phyloP scores from a whole-genome alignment of 225 moss, liverwort and hornwort genomes.

The Pseudoscleropodium purum region DNA sequence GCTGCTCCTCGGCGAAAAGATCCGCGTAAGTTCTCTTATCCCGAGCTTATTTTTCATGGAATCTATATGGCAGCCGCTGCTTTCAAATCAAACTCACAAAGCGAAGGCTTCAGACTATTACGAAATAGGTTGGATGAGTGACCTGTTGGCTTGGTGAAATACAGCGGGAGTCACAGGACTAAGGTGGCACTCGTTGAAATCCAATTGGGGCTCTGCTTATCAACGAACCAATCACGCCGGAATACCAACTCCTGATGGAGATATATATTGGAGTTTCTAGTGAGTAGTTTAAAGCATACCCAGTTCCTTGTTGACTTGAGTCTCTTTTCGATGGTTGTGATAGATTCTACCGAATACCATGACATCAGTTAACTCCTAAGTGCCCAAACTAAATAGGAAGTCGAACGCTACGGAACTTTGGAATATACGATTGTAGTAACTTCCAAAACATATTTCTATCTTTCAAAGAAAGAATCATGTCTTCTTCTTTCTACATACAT shows the following conservation, averaged over 20 bases:
- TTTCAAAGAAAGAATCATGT: no score
- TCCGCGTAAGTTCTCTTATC: slow-evolving; percentile 40
- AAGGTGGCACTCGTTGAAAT: slow-evolving; percentile 59
- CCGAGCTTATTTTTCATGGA: neutral
- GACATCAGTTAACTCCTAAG: neutral
- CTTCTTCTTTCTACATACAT: neutral
- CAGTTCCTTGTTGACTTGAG: neutral
- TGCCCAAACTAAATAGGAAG: neutral
- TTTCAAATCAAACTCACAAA: neutral
- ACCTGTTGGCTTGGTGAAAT: slow-evolving; percentile 14
- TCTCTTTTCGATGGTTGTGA: neutral
- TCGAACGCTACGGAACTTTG: neutral
- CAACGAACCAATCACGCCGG: slow-evolving; percentile 95
- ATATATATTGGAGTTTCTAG: slow-evolving; percentile 92
- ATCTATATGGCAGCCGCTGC: neutral
- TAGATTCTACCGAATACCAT: neutral
- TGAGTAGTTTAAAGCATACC: slow-evolving; percentile 22
- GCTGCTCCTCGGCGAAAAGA: slow-evolving; percentile 70
- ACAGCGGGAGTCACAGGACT: slow-evolving; percentile 78
- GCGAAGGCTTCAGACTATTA: neutral
- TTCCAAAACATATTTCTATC: neutral
- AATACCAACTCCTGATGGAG: slow-evolving; percentile 79
- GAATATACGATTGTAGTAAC: neutral
- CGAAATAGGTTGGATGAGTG: neutral
- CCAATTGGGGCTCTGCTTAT: slow-evolving; percentile 89